Evolutionary conservation across 1,284 basidiomycete species (phyloP), one percentile per base, ranked within the genome.

Genomic region (Amylostereum areolatum): DNA sequence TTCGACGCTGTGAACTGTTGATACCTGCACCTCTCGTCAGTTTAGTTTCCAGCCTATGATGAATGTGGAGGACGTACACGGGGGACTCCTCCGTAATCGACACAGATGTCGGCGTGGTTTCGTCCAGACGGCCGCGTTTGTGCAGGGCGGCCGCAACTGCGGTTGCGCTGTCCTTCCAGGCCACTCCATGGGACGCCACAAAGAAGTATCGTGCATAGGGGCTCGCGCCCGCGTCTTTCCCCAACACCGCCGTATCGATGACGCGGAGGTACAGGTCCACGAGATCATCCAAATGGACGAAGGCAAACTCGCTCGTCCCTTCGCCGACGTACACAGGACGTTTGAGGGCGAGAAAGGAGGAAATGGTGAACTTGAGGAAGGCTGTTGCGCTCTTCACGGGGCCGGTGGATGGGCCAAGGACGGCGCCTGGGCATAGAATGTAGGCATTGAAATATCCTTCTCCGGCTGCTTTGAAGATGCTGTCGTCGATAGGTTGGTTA

Each of bases 261-360:
- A 61, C 52, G 35, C 52, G 36, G 30, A 53, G 28, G 42, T 54
- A 59, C 10, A 61, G 47, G 8, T 50, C 52, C 11, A 51, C 49
- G 2, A 58, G 51, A 44, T 59, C 59, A 25, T 49, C 48, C 24
- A 59, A 54, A 32, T 61, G 52, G 7, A 56, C 56, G 49, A 46
- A 44, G 52, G 51, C 54, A 27, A 36, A 57, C 30, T 45, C 37
- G 47, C 57, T 58, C 29, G 54, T 57, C 6, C 57, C 58, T 40
- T 59, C 54, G 18, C 57, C 57, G 30, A 59, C 47, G 45, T 56
- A 57, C 32, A 52, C 43, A 7, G 50, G 45, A 8, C 52, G 40
- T n/a, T 52, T 7, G 10, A n/a, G 4, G 8, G 25, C 24, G 35
- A 31, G 27, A 27, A 24, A 6, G 32, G 32, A 35, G 34, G 44